Evolutionary conservation across 805 yeast species (phyloP), one percentile per base, ranked within the genome.

Genomic region (Ogataea pignaliae): DNA sequence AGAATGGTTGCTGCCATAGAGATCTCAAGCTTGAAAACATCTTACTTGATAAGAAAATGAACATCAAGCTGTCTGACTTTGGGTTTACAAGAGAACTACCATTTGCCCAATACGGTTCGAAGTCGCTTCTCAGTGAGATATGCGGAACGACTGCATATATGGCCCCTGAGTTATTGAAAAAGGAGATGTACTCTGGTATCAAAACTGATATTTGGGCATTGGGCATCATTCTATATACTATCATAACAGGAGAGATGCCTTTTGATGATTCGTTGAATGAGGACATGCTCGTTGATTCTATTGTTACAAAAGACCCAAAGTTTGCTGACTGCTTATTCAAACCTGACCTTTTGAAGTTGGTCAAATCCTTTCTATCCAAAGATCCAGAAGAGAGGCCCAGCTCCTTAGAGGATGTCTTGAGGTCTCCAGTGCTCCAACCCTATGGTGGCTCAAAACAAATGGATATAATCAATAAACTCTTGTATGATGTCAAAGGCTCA

Each of bases 61-160:
- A 80, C 38, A 79, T 87, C 16, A 89, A 89, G 61, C 66, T 91
- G 41, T 83, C 96, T 6, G 99, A 91, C 66, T 90, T 91, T 65
- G 99, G 99, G 0, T 91, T 91, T 62, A 88, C 96, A 0, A 71
- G 98, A 48, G 97, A 88, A 54, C 79, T 63, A 2, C 70, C 71
- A 0, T 52, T 51, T 42, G 50, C 51, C 12, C 57, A 56, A 40
- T 41, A 56, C 42, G 60, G 63, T 10, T 21, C 56, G 3, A 50
- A 50, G 28, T 51, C 62, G 5, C 63, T 83, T 38, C 65, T 91
- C 30, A 85, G 83, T 40, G 93, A 97, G 0, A 73, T 89, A 1
- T 91, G 99, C 65, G 99, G 99, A 3, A 91, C 98, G 0, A 81
- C 89, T 1, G 95, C 88, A 3, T 91, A 91, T 61, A 90, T 91